Evolutionary conservation across 2,329 filamentous ascomycete species (phyloP).

Genomic region (Cryoendolithus antarcticus): DNA sequence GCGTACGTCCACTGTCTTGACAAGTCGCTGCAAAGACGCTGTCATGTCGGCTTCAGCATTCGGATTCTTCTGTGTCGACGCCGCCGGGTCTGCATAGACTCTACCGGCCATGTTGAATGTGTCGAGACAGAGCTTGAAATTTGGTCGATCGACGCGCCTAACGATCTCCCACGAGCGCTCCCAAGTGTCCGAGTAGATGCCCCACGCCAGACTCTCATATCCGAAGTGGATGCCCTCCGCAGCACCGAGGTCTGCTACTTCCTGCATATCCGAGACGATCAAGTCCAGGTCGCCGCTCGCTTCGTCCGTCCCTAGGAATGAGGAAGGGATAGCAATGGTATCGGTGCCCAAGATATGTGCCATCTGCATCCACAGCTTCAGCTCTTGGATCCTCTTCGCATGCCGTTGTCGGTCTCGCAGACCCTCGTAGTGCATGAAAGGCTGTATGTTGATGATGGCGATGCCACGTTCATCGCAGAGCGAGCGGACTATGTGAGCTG

Average conservation of each 20-base stretch:
- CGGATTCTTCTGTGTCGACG: constrained; percentile 36
- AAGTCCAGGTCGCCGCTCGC: constrained; percentile 41
- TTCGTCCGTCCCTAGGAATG: constrained; percentile 46
- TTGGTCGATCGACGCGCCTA: constrained; percentile 49
- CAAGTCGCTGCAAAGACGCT: constrained; percentile 43
- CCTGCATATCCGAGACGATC: constrained; percentile 49
- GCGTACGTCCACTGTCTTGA: constrained; percentile 42
- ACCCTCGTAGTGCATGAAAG: constrained; percentile 69
- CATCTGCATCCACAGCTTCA: constrained; percentile 58
- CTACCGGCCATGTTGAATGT: constrained; percentile 65
- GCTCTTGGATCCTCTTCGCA: constrained; percentile 44
- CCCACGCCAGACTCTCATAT: constrained; percentile 64
- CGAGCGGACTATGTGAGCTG: constrained; percentile 43
- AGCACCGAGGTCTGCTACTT: constrained; percentile 56
- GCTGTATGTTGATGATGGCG: constrained; percentile 56
- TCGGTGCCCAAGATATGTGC: constrained; percentile 54
- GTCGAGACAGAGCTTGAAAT: constrained; percentile 67
- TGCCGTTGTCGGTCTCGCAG: constrained; percentile 51
- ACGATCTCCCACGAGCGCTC: constrained; percentile 60
- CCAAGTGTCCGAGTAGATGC: constrained; percentile 59
- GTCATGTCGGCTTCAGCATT: constrained; percentile 45
- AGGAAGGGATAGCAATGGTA: constrained; percentile 62
- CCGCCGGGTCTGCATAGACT: constrained; percentile 57
- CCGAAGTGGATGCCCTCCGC: constrained; percentile 51
- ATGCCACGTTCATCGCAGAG: constrained; percentile 47